Base-by-base conservation (phyloP, 2,329 filamentous ascomycete genomes). In the Septoria linicola region DNA sequence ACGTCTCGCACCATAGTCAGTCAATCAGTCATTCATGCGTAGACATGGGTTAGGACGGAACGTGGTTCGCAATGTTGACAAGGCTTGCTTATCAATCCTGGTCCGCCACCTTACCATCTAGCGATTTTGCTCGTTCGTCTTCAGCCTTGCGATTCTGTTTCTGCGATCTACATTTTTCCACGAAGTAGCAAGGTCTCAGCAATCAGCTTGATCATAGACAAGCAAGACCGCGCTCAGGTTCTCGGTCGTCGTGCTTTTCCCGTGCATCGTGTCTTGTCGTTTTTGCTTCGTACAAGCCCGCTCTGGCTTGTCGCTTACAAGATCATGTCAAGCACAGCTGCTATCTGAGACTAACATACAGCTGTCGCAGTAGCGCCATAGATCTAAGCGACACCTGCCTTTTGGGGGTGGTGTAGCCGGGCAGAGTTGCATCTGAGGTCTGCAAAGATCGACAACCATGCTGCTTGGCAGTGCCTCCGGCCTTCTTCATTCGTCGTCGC, bases 351-450 rank as follows among this genome's bases (percentile, higher is more conserved):
- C 44, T 40, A 19, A 45, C 8, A 31, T 31, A 25, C 19, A 25
- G 14, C 31, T n/a, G 31, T 16, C 11, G 11, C 31, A 34, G 31
- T 34, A 34, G 31, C 14, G 11, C 14, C 31, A 34, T 6, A n/a
- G 11, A 20, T 21, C 23, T 5, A 21, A 31, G 13, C 17, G 27
- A 40, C 45, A 54, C 51, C 51, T 54, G 45, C 51, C 51, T 45
- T 3, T 45, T 54, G 21, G 16, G 46, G 46, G 20, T 40, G 11
- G 25, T 31, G 19, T 48, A 39, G 40, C 44, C 50, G 50, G 34
- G 37, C 37, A 48, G 42, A 39, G 49, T 52, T 39, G 27, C 42
- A 52, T 52, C 30, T 45, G 43, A 47, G 23, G 50, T 48, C 40
- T 17, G 17, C 8, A 41, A 13, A 53, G 50, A 53, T 53, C 39